Base-by-base conservation (phyloP, 2,329 filamentous ascomycete genomes). In the Colletotrichum sp. region DNA sequence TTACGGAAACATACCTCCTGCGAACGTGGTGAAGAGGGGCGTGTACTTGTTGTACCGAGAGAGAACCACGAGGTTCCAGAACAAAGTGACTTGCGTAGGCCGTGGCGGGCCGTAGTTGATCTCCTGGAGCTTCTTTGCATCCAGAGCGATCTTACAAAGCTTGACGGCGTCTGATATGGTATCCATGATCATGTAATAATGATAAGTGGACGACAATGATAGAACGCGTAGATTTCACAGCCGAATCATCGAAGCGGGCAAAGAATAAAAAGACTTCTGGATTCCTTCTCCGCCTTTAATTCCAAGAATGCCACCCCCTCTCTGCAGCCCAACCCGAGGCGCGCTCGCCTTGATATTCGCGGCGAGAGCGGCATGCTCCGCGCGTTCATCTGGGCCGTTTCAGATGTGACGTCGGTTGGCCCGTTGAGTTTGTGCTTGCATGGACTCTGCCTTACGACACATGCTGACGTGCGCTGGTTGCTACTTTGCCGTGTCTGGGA, bases 1-100 rank as follows among this genome's bases (percentile, higher is more conserved):
- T 15, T 21, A 12, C 15, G 6, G 43, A 3, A 32, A 65, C 74
- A 38, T 38, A 76, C 74, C 74, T 76, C 74, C 74, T 26, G 74
- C 70, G 10, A 76, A 76, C 1, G 74, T 76, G 26, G 74, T 76
- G 64, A 76, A 76, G 9, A 76, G 64, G 13, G 74, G 74, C 16
- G 66, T 74, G 70, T 74, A 76, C 21, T 76, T 73, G 34, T 76
- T 76, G 58, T 73, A 76, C 13, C 74, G 74, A 18, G 74, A 76
- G 2, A 76, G 70, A 13, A 72, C 72, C 21, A 76, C 65, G 5
- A 76, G 26, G 5, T 76, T 64, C 74, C 74, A 76, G 26, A 76
- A 43, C 8, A 76, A 13, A 5, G 74, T 76, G 13, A 76, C 74
- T 16, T 76, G 72, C 15, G 72, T 72, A 6, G 74, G 74, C 64